These are phyloP conservation scores for Bruguiera parviflora DNA, from an alignment of 345 rosid species.

Conservation along the genomic window DNA sequence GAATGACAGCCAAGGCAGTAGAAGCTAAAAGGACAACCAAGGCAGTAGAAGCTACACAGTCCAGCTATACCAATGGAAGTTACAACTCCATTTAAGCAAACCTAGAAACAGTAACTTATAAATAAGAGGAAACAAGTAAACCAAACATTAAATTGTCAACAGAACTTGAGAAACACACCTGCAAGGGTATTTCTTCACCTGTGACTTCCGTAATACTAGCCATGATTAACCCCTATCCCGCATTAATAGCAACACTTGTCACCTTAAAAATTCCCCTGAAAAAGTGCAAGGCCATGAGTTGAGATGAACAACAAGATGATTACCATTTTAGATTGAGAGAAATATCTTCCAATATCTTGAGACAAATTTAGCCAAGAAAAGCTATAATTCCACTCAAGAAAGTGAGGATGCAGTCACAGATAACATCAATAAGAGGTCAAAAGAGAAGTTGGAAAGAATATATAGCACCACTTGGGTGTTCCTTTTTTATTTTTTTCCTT, in stretches of 20 bases:
- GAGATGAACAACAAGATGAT: neutral
- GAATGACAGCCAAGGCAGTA: conserved; percentile 66
- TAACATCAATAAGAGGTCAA: too few species aligned
- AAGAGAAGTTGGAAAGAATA: too few species aligned
- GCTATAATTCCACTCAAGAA: too few species aligned
- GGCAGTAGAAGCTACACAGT: conserved; percentile 74
- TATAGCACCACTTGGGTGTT: too few species aligned
- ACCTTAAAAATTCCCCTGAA: conserved; percentile 11
- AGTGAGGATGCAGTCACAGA: too few species aligned
- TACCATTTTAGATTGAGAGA: neutral
- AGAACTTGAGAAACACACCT: conserved; percentile 19
- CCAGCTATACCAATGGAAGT: conserved; percentile 92
- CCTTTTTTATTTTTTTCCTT: too few species aligned
- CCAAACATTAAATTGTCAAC: neutral
- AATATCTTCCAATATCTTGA: neutral
- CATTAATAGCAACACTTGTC: conserved; percentile 34
- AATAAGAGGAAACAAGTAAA: neutral
- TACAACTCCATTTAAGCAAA: conserved; percentile 94
- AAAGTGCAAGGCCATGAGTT: neutral
- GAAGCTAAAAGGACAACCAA: conserved; percentile 77
- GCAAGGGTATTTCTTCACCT: conserved; percentile 38
- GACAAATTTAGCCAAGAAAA: too few species aligned
- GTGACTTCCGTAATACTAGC: conserved; percentile 34
- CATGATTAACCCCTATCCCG: conserved; percentile 34
- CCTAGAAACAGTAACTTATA: conserved; percentile 38